Base-by-base conservation (phyloP, 345 rosid genomes). In the Nephelium lappaceum region DNA sequence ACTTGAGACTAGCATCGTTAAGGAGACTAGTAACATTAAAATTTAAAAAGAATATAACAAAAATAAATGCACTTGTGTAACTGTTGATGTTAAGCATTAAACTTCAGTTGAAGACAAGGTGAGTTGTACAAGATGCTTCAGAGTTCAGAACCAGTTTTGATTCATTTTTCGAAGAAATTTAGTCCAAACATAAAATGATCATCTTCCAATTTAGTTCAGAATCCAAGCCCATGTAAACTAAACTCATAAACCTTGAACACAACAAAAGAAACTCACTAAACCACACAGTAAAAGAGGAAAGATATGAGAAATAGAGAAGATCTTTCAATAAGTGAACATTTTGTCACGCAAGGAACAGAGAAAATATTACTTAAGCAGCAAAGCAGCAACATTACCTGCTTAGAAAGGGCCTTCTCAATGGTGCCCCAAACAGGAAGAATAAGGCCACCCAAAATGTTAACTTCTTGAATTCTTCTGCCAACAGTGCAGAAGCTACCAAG, bases 351-450 rank as follows among this genome's bases (percentile, higher is more conserved):
- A 21, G 3, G 62, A 57, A 51, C 41, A n/a, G 16, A 66, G 57
- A 21, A 75, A 65, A 62, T 41, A 64, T 69, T 58, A 27, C 27
- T 5, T 24, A 42, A 67, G 18, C 49, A 66, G 63, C 31, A 36
- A 25, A 71, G 49, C 21, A 7, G 47, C 25, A 12, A 64, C 77
- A 49, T 76, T 77, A 93, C 99, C 93, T 94, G 99, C 89, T 94
- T 93, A 75, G 96, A 88, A 66, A 96, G 95, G 80, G 98, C 98
- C 87, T 89, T 92, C 88, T 92, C 99, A 31, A 96, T 89, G 12
- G 99, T 90, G 72, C 99, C 99, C 99, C 99, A 96, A 45, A 96
- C 89, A 49, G 99, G 97, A 85, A 96, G 93, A 90, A 91, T 93
- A 73, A 96, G 92, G 71, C 99, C 99, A 72, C 99, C 99, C 81